These are phyloP conservation scores for Linnemannia zychae DNA, from an alignment of 192 early-diverging fungal species.

Conservation along the genomic window DNA sequence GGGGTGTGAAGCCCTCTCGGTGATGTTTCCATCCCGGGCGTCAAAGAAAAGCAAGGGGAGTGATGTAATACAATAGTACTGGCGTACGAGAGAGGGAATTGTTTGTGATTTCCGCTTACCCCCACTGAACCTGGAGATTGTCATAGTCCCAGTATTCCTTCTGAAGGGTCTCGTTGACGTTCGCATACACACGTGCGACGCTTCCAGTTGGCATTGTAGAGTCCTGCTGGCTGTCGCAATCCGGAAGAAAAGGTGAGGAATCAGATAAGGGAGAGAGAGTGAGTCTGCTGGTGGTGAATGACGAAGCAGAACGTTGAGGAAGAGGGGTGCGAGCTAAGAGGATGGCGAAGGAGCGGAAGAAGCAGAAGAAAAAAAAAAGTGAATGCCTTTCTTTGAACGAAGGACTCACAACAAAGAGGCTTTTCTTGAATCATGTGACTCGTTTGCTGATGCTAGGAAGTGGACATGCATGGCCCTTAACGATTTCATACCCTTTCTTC, in stretches of 20 bases:
- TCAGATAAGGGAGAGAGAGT: neutral
- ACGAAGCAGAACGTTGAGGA: neutral
- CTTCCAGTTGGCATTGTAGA: slow-evolving; percentile 62
- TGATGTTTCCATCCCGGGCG: neutral
- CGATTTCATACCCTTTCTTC: neutral
- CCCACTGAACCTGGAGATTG: slow-evolving; percentile 93
- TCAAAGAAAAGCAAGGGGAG: neutral
- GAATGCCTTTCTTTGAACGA: neutral
- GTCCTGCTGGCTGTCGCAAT: neutral
- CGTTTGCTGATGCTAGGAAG: neutral
- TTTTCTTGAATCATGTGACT: neutral
- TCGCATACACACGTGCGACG: slow-evolving; percentile 91
- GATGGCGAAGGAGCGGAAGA: slow-evolving; percentile 11
- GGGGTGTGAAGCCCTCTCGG: neutral
- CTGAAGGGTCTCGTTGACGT: slow-evolving; percentile 86
- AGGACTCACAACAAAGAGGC: slow-evolving; percentile 10
- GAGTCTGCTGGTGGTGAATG: neutral
- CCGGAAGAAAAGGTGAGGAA: neutral
- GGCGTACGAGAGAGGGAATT: neutral
- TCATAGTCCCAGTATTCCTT: slow-evolving; percentile 98
- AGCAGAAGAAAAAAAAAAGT: slow-evolving; percentile 3
- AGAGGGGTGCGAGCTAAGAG: neutral
- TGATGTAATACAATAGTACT: neutral
- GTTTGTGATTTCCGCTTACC: slow-evolving; percentile 67
- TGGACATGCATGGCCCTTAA: neutral